Percentiles rank a stretch among this genome's conserved stretches.
Conservation (phyloP, 441 rosid genomes). For the Oxalis stricta region DNA sequence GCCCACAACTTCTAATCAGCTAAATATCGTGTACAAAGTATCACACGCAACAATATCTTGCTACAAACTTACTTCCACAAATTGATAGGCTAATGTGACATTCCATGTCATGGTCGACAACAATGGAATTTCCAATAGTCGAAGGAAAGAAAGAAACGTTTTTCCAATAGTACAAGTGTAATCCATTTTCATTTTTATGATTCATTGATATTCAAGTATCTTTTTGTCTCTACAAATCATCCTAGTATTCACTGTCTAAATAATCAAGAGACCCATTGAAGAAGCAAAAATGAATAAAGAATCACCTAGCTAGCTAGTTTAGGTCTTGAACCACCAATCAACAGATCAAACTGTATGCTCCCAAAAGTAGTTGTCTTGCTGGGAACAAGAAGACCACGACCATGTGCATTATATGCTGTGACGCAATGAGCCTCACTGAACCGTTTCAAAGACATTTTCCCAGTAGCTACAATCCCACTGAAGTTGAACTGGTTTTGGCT, state of each 20-base stretch:
- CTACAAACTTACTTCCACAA: background rate
- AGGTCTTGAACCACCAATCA: too few relatives aligned
- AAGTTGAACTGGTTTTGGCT: constrained; percentile 35
- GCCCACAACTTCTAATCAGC: constrained; percentile 1
- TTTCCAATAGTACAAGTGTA: background rate
- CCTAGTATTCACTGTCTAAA: background rate
- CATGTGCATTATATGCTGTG: constrained; percentile 81
- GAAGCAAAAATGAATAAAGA: constrained; percentile 42
- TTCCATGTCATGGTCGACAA: too few relatives aligned
- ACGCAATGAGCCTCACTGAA: constrained; percentile 57
- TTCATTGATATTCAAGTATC: background rate
- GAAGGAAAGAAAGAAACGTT: background rate
- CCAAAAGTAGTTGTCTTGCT: constrained; percentile 42
- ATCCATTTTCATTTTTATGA: constrained; percentile 3
- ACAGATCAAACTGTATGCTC: constrained; percentile 33
- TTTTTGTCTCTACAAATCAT: background rate
- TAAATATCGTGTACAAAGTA: background rate
- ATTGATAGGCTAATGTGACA: too few relatives aligned
- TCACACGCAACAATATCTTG: constrained; percentile 5
- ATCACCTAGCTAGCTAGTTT: constrained; percentile 28
- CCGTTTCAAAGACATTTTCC: constrained; percentile 54
- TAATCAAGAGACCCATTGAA: background rate
- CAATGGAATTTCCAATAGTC: too few relatives aligned
- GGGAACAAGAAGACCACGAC: constrained; percentile 61
- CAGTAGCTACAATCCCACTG: constrained; percentile 42